Evolutionary conservation across 2,329 filamentous ascomycete genomes (phyloP), one percentile per base, ranked within the genome.

Genomic region (Pseudogymnoascus sp.): DNA sequence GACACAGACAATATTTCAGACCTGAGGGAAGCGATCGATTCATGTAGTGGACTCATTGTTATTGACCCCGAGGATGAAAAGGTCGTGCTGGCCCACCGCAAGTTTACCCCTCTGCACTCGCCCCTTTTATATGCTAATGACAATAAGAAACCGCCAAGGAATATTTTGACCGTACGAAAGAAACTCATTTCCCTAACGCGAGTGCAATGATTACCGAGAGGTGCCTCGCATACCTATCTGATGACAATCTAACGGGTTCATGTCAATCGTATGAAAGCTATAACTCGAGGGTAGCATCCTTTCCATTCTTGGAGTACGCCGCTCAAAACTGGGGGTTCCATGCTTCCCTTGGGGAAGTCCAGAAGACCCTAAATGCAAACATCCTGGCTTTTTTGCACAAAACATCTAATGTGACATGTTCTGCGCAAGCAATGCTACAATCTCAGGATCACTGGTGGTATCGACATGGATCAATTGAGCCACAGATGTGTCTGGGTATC

Each of bases 1-100:
- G 43, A 50, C 25, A 30, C 43, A 18, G 43, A 50, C 43, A 54
- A 54, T 30, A 54, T 54, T 54, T 54, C 43, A 4, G 43, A 54
- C 43, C 30, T 54, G 25, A 54, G 25, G 8, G 43, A 54, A 18
- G 25, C 9, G 8, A 54, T 54, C 18, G n/a, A 54, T 54, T 54
- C n/a, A 18, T 54, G 43, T 12, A 18, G 43, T 54, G 43, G 43
- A 16, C 25, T 54, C 25, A 1, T 54, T 32, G 8, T 3, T 1
- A 54, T 54, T 54, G 43, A 54, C 43, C 25, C 43, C 1, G 43
- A 54, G 12, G 25, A 32, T 12, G 1, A 54, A 9, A 54, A 6
- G n/a, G 43, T 54, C 43, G 1, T 54, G 8, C 43, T 54, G 7
- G 43, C 5, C 25, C 43, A 32, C 9, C 25, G 43, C 2, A 32